phyloP scores from a whole-genome alignment of 257 asterid genomes.

The Paraleonurus japonicus region DNA sequence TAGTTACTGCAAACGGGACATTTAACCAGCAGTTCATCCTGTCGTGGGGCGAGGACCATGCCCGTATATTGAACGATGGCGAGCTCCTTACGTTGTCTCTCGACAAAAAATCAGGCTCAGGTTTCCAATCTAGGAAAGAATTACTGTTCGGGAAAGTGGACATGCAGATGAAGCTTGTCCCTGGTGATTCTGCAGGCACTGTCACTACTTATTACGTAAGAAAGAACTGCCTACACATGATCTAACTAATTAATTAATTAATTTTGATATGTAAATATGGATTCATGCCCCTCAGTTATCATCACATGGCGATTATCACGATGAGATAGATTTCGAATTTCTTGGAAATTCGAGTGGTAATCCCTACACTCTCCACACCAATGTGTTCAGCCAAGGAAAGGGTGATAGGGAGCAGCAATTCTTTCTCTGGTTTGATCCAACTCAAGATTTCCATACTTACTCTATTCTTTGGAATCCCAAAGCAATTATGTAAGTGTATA shows the following conservation, averaged over 20 bases:
- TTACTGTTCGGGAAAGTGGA: slow-evolving; percentile 61
- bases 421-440: slow-evolving; percentile 89
- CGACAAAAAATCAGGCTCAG: slow-evolving; percentile 61
- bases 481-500: slow-evolving; percentile 59
- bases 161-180: slow-evolving; percentile 76
- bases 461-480: slow-evolving; percentile 81
- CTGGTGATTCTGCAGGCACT: slow-evolving; percentile 85
- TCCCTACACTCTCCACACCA: slow-evolving; percentile 86
- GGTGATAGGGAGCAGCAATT: slow-evolving; percentile 86
- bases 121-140: slow-evolving; percentile 75
- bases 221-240: neutral
- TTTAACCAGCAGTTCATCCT: slow-evolving; percentile 49
- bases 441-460: slow-evolving; percentile 76
- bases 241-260: too few relatives aligned
- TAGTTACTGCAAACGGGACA: slow-evolving; percentile 46
- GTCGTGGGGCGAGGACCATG: slow-evolving; percentile 68
- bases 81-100: slow-evolving; percentile 74
- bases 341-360: slow-evolving; percentile 77
- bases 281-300: slow-evolving; percentile 60
- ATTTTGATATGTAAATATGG: too few relatives aligned
- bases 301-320: slow-evolving; percentile 73
- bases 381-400: slow-evolving; percentile 67
- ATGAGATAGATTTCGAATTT: slow-evolving; percentile 88
- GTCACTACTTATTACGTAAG: slow-evolving; percentile 90
- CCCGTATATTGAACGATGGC: slow-evolving; percentile 48